These are phyloP conservation scores for Marasmius oreades DNA, from an alignment of 1,284 basidiomycete species.

Conservation along the genomic window DNA sequence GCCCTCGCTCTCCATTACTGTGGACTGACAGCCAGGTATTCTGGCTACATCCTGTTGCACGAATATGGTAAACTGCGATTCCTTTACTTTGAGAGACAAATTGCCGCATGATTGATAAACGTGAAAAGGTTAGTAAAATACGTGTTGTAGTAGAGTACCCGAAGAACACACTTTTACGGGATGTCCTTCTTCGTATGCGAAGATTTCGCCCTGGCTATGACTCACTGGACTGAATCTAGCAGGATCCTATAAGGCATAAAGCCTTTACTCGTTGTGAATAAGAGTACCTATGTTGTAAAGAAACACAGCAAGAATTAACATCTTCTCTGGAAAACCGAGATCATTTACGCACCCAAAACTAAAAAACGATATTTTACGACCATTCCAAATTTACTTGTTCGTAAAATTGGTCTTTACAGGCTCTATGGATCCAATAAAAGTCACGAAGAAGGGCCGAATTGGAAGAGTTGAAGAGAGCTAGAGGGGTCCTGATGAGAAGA, in stretches of 20 bases:
- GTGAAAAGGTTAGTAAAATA: not conserved
- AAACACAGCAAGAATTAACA: not conserved
- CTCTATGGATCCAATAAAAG: slow-evolving; percentile 90
- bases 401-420: too few relatives aligned
- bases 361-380: too few relatives aligned
- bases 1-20: too few relatives aligned
- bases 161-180: slow-evolving; percentile 61
- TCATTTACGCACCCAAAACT: too few relatives aligned
- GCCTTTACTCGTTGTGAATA: slow-evolving; percentile 93
- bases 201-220: slow-evolving; percentile 96
- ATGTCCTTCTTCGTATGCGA: slow-evolving; percentile 82
- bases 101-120: too few relatives aligned
- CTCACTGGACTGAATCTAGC: slow-evolving; percentile 98
- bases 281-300: slow-evolving; percentile 71
- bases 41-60: too few relatives aligned
- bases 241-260: slow-evolving; percentile 81
- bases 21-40: too few relatives aligned
- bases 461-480: slow-evolving; percentile 61
- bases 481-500: slow-evolving; percentile 33
- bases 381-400: too few relatives aligned
- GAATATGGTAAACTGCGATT: too few relatives aligned
- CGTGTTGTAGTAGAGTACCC: not conserved
- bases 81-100: too few relatives aligned
- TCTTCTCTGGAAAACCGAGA: too few relatives aligned
- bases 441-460: slow-evolving; percentile 90